Percentiles rank a stretch among this genome's conserved stretches.
phyloP scores from a whole-genome alignment of 2,329 filamentous ascomycete genomes.

The Thelonectria rubi region DNA sequence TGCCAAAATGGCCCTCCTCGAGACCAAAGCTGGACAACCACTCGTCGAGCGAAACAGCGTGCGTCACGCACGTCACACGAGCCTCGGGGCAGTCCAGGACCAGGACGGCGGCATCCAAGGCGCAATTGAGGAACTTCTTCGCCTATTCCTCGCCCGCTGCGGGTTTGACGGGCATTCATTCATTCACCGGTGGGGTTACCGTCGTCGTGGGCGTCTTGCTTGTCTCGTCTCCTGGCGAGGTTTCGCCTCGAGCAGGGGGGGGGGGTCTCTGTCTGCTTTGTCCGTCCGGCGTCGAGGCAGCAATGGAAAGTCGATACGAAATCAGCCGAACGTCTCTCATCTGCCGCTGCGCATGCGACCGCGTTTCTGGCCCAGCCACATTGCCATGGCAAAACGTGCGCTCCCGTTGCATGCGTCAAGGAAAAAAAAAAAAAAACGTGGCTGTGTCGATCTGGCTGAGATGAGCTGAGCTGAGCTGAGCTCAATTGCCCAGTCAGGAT shows the following conservation, averaged over 20 bases:
- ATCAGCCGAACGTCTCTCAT: background rate
- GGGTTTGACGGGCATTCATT: conserved; percentile 7
- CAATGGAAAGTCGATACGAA: background rate
- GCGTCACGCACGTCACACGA: conserved; percentile 17
- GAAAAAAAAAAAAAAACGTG: background rate
- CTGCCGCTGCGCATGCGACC: background rate
- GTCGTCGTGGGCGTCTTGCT: background rate
- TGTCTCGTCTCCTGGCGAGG: background rate
- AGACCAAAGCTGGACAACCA: conserved; percentile 12
- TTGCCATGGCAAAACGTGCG: conserved; percentile 9
- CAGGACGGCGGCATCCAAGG: conserved; percentile 8
- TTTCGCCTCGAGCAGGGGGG: conserved; percentile 1
- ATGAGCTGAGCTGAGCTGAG: background rate
- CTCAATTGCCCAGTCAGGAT: background rate
- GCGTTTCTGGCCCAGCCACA: conserved; percentile 8
- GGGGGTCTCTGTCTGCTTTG: background rate
- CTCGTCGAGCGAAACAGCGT: conserved; percentile 17
- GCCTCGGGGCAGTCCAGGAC: conserved; percentile 1
- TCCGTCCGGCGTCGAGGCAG: background rate
- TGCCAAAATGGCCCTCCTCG: conserved; percentile 10
- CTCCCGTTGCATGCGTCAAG: background rate
- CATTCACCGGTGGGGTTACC: background rate
- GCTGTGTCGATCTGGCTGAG: background rate
- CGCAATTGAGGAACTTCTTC: background rate
- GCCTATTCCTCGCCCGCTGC: conserved; percentile 5